phyloP scores from a whole-genome alignment of 1,139 yeast genomes.

The Yamadazyma spencermartinsiae region DNA sequence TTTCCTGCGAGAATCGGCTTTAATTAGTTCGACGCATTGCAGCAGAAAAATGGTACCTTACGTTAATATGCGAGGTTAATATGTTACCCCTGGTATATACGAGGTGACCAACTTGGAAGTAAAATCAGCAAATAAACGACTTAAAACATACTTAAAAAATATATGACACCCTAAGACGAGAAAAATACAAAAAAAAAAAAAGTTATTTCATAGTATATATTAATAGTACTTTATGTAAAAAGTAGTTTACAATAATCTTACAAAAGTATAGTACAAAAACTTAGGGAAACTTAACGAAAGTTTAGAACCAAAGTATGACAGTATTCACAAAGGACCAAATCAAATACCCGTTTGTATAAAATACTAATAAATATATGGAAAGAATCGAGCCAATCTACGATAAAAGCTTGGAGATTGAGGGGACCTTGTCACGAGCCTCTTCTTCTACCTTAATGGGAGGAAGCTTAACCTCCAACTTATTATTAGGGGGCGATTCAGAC shows the following conservation, averaged over 20 bases:
- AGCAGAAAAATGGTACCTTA: conserved; percentile 2
- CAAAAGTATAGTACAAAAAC: conserved; percentile 1
- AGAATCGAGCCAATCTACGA: conserved; percentile 15
- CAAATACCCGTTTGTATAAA: too few species aligned
- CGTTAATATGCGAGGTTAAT: background rate
- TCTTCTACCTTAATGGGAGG: conserved; percentile 25
- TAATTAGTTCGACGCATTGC: background rate
- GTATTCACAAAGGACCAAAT: too few species aligned
- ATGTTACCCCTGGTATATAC: conserved; percentile 4
- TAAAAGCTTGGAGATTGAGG: conserved; percentile 32
- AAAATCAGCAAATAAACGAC: background rate
- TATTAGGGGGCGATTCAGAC: conserved; percentile 16
- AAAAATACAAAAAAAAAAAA: background rate
- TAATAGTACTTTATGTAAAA: conserved; percentile 1
- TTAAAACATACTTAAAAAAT: too few species aligned
- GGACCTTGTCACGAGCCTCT: conserved; percentile 23
- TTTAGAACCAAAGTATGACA: background rate
- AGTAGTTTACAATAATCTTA: conserved; percentile 2
- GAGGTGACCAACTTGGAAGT: conserved; percentile 1
- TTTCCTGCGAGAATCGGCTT: background rate
- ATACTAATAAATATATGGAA: too few species aligned
- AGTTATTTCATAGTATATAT: background rate
- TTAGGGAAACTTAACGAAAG: background rate
- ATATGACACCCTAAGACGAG: too few species aligned
- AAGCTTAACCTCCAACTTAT: conserved; percentile 18